Conservation (phyloP, 495 filamentous ascomycete genomes). For the Schizothecium vesticola region DNA sequence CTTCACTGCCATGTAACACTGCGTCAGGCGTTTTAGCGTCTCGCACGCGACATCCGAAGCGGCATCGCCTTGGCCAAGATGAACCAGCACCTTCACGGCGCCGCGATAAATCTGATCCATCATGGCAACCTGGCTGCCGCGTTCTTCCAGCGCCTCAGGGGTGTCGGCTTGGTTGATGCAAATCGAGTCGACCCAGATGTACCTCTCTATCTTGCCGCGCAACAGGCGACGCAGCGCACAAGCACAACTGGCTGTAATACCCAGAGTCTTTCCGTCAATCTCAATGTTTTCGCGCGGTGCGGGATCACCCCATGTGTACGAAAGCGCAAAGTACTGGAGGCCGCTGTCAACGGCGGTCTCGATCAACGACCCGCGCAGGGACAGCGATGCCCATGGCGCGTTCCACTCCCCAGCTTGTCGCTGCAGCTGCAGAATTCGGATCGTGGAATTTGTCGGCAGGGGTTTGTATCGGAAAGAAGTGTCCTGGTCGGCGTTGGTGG, state of each 20-base stretch:
- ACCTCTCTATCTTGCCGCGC: not conserved
- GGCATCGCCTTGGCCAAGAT: not conserved
- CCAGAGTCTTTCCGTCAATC: not conserved
- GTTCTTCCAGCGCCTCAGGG: not conserved
- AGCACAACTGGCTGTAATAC: not conserved
- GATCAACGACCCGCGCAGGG: not conserved
- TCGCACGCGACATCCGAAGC: not conserved
- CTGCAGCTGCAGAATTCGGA: not conserved
- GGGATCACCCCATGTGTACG: constrained; percentile 5
- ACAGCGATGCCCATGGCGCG: not conserved
- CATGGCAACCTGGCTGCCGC: constrained; percentile 1
- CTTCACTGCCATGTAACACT: not conserved
- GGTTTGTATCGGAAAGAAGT: not conserved
- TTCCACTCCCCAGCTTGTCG: not conserved
- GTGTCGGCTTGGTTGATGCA: too few species aligned
- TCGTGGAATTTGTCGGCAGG: not conserved
- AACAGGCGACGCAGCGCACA: not conserved
- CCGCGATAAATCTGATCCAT: not conserved
- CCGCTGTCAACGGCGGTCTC: not conserved
- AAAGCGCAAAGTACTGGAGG: not conserved
- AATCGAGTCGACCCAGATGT: constrained; percentile 1
- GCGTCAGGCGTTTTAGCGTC: not conserved
- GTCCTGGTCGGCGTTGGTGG: too few species aligned
- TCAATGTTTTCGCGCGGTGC: not conserved
- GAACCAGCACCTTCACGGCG: not conserved